phyloP scores from a whole-genome alignment of 768 basidiomycete species.

The Mycena rosella region DNA sequence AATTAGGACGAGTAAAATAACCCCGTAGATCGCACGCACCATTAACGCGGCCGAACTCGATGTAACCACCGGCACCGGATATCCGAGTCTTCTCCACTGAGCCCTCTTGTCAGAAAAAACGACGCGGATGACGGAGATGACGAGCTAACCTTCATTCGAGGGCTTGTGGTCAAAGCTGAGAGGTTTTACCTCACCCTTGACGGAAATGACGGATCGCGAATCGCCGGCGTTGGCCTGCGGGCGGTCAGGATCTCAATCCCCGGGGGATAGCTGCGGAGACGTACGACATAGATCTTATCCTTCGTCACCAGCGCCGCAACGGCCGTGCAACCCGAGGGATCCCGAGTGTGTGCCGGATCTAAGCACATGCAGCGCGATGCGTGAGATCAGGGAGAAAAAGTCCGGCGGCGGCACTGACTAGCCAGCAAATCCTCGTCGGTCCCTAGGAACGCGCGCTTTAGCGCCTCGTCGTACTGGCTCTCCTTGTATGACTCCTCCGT shows the following conservation, averaged over 20 bases:
- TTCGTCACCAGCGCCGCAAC: constrained; percentile 87
- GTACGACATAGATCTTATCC: constrained; percentile 87
- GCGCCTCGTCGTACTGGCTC: constrained; percentile 77
- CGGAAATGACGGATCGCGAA: constrained; percentile 88
- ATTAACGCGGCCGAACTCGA: constrained; percentile 97
- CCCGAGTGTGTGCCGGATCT: constrained; percentile 90
- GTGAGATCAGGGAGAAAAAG: constrained; percentile 22
- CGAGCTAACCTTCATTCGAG: constrained; percentile 77
- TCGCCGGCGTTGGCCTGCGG: constrained; percentile 96
- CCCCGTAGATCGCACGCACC: constrained; percentile 62
- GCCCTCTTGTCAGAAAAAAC: constrained; percentile 27
- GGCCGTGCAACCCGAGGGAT: constrained; percentile 97
- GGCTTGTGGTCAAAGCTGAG: constrained; percentile 98
- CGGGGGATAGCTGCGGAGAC: constrained; percentile 42
- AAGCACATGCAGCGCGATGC: constrained; percentile 32
- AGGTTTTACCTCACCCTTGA: constrained; percentile 88
- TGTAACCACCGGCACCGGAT: constrained; percentile 91
- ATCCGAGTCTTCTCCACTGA: constrained; percentile 90
- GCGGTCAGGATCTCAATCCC: constrained; percentile 34
- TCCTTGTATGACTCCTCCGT: constrained; percentile 79
- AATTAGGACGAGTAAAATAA: constrained; percentile 8
- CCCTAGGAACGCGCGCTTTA: constrained; percentile 92
- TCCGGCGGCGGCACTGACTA: constrained; percentile 59
- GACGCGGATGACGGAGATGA: constrained; percentile 21
- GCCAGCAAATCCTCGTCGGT: constrained; percentile 95